A percentile compares a stretch with the other conserved stretches of the same genome.
These are phyloP conservation scores for Fusarium sororula DNA, from an alignment of 2,329 filamentous ascomycete genomes.

Conservation along the genomic window DNA sequence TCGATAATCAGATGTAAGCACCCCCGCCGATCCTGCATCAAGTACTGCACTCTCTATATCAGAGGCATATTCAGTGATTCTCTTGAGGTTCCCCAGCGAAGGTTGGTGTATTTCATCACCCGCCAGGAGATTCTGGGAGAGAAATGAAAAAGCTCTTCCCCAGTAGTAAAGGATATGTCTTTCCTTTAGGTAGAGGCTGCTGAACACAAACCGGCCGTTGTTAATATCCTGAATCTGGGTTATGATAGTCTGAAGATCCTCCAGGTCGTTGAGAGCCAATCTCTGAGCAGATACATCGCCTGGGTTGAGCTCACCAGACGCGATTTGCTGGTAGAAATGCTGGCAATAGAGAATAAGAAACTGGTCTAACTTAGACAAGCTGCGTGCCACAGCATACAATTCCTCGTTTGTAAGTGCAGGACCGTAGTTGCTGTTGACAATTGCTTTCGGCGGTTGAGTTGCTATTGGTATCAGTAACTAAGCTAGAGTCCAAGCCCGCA, in stretches of 20 bases:
- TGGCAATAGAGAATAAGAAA: not conserved
- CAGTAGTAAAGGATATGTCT: not conserved
- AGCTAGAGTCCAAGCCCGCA: fast-evolving
- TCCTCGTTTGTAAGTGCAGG: not conserved
- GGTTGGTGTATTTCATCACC: not conserved
- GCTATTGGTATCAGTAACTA: not conserved
- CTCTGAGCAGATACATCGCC: not conserved
- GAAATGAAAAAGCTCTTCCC: not conserved
- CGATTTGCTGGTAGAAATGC: not conserved
- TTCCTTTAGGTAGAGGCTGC: fast-evolving
- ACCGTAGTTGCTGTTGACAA: not conserved
- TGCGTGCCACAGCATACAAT: fast-evolving
- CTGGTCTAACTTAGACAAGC: not conserved
- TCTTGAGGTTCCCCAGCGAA: fast-evolving
- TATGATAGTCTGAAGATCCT: not conserved
- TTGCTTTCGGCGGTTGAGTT: not conserved
- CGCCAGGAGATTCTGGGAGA: not conserved
- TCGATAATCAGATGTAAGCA: not conserved
- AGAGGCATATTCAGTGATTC: not conserved
- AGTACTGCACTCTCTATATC: not conserved
- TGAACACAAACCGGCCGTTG: not conserved
- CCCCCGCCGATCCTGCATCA: not conserved
- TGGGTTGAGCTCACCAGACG: fast-evolving
- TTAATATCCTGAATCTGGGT: not conserved
- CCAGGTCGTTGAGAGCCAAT: not conserved